A percentile compares a stretch with the other conserved stretches of the same genome.
phyloP scores from a whole-genome alignment of 1,284 basidiomycete species.

The Tetrapyrgos nigripes region DNA sequence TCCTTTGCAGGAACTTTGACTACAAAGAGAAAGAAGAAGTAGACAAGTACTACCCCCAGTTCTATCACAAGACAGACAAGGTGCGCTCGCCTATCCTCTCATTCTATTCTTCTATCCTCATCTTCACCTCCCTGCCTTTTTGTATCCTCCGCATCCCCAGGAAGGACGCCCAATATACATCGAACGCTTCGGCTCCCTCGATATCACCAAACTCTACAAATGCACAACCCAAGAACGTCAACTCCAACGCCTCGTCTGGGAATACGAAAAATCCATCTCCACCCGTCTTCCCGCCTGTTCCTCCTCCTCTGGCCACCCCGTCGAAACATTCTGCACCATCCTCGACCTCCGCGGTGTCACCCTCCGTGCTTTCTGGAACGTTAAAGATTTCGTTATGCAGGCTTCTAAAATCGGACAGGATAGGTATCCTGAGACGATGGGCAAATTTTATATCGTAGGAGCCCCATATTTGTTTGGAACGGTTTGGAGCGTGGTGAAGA shows the following conservation, averaged over 20 bases:
- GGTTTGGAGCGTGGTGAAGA: slow-evolving; percentile 91
- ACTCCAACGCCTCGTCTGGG: slow-evolving; percentile 87
- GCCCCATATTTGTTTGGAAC: slow-evolving; percentile 92
- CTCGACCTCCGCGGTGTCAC: slow-evolving; percentile 90
- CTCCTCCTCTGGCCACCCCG: slow-evolving; percentile 75
- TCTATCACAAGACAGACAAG: slow-evolving; percentile 96
- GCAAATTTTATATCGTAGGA: slow-evolving; percentile 96
- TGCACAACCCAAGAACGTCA: slow-evolving; percentile 90
- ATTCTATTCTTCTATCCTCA: neutral
- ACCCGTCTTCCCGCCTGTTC: slow-evolving; percentile 88
- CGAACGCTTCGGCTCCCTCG: slow-evolving; percentile 90
- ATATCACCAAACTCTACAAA: slow-evolving; percentile 84
- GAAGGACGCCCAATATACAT: slow-evolving; percentile 97
- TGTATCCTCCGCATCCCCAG: slow-evolving; percentile 44
- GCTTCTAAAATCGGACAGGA: slow-evolving; percentile 89
- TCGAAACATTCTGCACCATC: slow-evolving; percentile 99
- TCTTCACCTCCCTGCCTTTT: neutral
- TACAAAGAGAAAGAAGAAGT: slow-evolving; percentile 88
- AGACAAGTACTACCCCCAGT: slow-evolving; percentile 95
- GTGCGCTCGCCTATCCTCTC: slow-evolving; percentile 45
- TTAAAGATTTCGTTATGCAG: slow-evolving; percentile 89
- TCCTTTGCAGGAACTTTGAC: slow-evolving; percentile 75
- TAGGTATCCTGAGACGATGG: slow-evolving; percentile 94
- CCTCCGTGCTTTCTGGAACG: slow-evolving; percentile 86
- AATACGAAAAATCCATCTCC: slow-evolving; percentile 91